These are phyloP conservation scores for Moesziomyces parantarcticus DNA, from an alignment of 1,284 basidiomycete species.

Conservation along the genomic window DNA sequence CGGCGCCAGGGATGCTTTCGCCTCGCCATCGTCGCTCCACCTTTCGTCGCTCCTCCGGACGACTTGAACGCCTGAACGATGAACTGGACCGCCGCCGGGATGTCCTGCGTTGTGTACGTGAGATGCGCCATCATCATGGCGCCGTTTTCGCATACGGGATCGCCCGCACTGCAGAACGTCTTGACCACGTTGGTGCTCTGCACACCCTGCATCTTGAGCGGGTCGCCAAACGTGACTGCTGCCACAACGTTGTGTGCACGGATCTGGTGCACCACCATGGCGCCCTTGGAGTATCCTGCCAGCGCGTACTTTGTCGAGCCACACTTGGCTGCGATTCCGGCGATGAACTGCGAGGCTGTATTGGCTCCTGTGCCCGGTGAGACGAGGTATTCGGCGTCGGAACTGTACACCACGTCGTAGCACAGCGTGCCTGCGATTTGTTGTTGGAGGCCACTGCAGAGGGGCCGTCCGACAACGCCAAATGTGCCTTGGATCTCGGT, in stretches of 20 bases:
- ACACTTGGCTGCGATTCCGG: slow-evolving; percentile 9
- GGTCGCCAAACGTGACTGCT: slow-evolving; percentile 44
- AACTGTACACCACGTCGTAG: slow-evolving; percentile 31
- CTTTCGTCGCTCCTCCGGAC: not conserved
- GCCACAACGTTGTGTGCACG: slow-evolving; percentile 17
- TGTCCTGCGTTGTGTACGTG: slow-evolving; percentile 14
- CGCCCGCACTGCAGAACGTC: slow-evolving; percentile 24
- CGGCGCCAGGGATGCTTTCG: not conserved
- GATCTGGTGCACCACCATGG: slow-evolving; percentile 33
- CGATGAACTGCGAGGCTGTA: slow-evolving; percentile 15
- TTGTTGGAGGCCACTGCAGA: slow-evolving; percentile 21
- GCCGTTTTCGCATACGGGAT: slow-evolving; percentile 35
- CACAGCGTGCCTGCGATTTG: slow-evolving; percentile 25
- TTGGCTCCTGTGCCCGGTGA: slow-evolving; percentile 10
- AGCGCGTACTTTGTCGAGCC: slow-evolving; percentile 29
- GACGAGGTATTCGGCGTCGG: slow-evolving; percentile 28
- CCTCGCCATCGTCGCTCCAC: too few relatives aligned
- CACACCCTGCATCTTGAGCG: slow-evolving; percentile 15
- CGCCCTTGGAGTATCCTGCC: slow-evolving; percentile 33
- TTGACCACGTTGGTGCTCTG: slow-evolving; percentile 19
- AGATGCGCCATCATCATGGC: slow-evolving; percentile 33
- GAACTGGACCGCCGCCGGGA: slow-evolving; percentile 14
- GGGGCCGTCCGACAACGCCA: slow-evolving; percentile 35
- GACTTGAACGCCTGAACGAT: slow-evolving; percentile 22
- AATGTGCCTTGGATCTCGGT: slow-evolving; percentile 37